Conservation (phyloP, 257 asterid genomes). For the Parsonsia alboflavescens region DNA sequence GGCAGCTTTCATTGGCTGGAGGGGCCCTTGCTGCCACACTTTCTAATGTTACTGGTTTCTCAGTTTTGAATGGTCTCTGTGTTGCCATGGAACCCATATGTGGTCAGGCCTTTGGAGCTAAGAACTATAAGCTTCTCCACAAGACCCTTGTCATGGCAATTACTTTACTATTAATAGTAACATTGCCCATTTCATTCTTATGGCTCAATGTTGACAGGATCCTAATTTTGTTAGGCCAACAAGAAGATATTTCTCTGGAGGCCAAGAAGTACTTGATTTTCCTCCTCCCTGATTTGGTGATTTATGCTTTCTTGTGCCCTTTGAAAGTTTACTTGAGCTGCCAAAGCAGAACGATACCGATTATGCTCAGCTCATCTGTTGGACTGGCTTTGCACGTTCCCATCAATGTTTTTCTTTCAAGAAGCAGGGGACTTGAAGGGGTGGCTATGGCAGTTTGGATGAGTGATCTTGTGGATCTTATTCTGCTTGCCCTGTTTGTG, state of each 20-base stretch:
- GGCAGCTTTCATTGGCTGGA: conserved; percentile 65
- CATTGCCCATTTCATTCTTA: conserved; percentile 54
- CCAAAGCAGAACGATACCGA: conserved; percentile 55
- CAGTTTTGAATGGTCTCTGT: conserved; percentile 67
- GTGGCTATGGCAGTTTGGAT: conserved; percentile 86
- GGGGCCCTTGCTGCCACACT: conserved; percentile 73
- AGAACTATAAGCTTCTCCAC: conserved; percentile 66
- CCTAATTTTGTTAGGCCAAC: conserved; percentile 59
- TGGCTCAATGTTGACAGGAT: conserved; percentile 72
- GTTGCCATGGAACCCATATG: conserved; percentile 86
- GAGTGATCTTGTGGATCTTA: conserved; percentile 39
- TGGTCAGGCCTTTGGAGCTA: conserved; percentile 89
- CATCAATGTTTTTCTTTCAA: conserved; percentile 38
- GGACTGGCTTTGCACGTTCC: conserved; percentile 65
- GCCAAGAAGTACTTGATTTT: conserved; percentile 47
- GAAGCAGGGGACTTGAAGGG: conserved; percentile 56
- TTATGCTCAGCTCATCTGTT: conserved; percentile 61
- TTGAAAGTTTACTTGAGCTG: conserved; percentile 64
- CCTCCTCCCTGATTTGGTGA: conserved; percentile 65
- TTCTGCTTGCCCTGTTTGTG: conserved; percentile 39
- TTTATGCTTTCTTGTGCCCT: conserved; percentile 63
- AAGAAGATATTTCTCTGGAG: conserved; percentile 45
- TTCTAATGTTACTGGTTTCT: conserved; percentile 70
- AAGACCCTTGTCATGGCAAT: conserved; percentile 62
- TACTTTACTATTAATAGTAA: conserved; percentile 32